phyloP scores from a whole-genome alignment of 1,284 basidiomycete species.

The Microbotryum violaceum region DNA sequence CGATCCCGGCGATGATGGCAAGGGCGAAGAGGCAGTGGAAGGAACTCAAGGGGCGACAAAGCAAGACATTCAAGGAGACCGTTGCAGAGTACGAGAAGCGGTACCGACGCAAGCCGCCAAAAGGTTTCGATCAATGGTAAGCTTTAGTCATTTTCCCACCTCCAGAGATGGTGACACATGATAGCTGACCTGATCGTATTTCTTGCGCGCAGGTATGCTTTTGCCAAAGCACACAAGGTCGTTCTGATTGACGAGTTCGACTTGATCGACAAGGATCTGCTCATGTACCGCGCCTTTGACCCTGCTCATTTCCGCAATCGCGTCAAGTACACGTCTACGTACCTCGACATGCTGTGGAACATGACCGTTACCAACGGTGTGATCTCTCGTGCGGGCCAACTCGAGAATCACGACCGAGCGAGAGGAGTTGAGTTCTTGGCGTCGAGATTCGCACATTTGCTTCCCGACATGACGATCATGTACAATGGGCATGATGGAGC shows the following conservation, averaged over 20 bases:
- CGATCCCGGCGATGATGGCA: constrained; percentile 54
- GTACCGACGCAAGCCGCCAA: constrained; percentile 43
- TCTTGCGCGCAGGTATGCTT: constrained; percentile 32
- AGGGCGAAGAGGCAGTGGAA: constrained; percentile 63
- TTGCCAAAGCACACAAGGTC: constrained; percentile 34
- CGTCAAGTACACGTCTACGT: constrained; percentile 18
- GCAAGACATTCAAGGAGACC: constrained; percentile 56
- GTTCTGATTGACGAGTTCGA: constrained; percentile 37
- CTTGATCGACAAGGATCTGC: constrained; percentile 35
- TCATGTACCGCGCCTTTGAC: constrained; percentile 34
- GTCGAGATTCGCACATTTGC: constrained; percentile 25
- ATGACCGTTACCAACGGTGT: constrained; percentile 29
- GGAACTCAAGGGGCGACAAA: constrained; percentile 59
- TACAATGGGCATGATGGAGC: constrained; percentile 36
- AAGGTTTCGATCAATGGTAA: constrained; percentile 45
- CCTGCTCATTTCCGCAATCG: constrained; percentile 30
- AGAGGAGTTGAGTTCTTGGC: constrained; percentile 31
- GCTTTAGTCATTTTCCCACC: constrained; percentile 19
- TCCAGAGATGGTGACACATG: neutral
- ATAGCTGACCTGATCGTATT: neutral
- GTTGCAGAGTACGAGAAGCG: constrained; percentile 42
- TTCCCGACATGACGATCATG: constrained; percentile 35
- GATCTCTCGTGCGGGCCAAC: constrained; percentile 29
- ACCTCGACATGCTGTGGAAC: constrained; percentile 30
- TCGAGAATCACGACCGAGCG: constrained; percentile 34